Evolutionary conservation across 768 basidiomycete genomes (phyloP).

Genomic region (Boletus tylopilopsis): DNA sequence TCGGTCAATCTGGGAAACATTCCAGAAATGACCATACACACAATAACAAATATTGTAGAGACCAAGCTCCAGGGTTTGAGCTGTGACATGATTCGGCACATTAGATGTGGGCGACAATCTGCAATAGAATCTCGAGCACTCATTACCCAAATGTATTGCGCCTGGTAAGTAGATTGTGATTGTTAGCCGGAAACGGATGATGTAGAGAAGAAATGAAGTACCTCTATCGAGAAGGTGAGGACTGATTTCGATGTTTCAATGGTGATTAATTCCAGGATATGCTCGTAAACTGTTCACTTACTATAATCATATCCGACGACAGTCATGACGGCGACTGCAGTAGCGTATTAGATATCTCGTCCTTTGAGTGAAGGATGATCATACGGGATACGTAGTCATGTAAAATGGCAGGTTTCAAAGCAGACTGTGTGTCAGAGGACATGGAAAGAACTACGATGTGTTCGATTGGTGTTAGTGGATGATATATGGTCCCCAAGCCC

Average conservation of each 20-base stretch:
- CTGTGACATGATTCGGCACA: background rate
- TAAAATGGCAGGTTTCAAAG: no score
- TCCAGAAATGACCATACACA: background rate
- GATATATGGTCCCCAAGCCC: no score
- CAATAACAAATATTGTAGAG: background rate
- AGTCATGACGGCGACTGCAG: background rate
- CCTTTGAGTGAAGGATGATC: background rate
- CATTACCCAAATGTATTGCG: background rate
- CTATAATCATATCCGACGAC: background rate
- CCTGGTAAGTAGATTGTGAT: no score
- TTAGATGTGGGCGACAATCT: background rate
- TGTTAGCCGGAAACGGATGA: background rate
- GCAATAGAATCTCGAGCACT: background rate
- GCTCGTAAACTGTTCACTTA: background rate
- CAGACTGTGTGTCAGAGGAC: no score
- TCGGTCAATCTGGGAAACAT: background rate
- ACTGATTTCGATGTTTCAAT: background rate
- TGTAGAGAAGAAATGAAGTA: background rate
- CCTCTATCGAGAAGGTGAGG: background rate
- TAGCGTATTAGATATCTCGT: background rate
- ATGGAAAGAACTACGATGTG: no score
- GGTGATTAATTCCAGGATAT: background rate
- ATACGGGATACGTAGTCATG: no score
- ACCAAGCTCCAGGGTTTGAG: background rate
- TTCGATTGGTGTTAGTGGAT: no score